phyloP scores from a whole-genome alignment of 352 stramenopile genomes.

The Phytophthora foliorum region DNA sequence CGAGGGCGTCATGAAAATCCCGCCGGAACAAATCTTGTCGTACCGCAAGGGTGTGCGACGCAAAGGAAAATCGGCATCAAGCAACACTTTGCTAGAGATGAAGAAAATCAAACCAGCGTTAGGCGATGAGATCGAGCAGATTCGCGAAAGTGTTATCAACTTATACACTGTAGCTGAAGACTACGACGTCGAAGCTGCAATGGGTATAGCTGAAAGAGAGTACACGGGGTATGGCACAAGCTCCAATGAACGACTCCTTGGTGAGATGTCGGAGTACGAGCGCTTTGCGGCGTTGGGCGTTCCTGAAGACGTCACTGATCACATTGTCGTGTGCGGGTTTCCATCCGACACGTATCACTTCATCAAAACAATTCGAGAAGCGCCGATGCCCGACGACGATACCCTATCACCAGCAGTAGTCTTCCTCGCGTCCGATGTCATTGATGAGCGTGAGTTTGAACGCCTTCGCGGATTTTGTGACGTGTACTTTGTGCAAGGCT shows the following conservation, averaged over 20 bases:
- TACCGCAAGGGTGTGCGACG: constrained; percentile 79
- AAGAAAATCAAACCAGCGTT: constrained; percentile 75
- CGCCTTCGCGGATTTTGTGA: constrained; percentile 61
- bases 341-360: constrained; percentile 74
- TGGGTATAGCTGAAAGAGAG: constrained; percentile 27
- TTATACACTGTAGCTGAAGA: constrained; percentile 53
- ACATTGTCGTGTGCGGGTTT: constrained; percentile 82
- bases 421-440: constrained; percentile 58
- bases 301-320: constrained; percentile 47
- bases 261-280: constrained; percentile 56
- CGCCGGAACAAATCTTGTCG: constrained; percentile 75
- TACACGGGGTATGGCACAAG: background rate
- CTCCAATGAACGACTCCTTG: constrained; percentile 15
- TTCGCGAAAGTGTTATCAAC: constrained; percentile 64
- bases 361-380: constrained; percentile 76
- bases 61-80: constrained; percentile 59
- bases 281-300: constrained; percentile 59
- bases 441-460: constrained; percentile 69
- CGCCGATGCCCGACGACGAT: constrained; percentile 49
- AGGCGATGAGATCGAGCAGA: constrained; percentile 66
- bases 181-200: constrained; percentile 39
- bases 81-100: constrained; percentile 35
- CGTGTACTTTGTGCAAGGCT: constrained; percentile 78
- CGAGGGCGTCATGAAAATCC: constrained; percentile 68
- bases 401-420: constrained; percentile 57